Base-by-base conservation (phyloP, 2,329 filamentous ascomycete genomes). In the Sclerotinia spermophila region DNA sequence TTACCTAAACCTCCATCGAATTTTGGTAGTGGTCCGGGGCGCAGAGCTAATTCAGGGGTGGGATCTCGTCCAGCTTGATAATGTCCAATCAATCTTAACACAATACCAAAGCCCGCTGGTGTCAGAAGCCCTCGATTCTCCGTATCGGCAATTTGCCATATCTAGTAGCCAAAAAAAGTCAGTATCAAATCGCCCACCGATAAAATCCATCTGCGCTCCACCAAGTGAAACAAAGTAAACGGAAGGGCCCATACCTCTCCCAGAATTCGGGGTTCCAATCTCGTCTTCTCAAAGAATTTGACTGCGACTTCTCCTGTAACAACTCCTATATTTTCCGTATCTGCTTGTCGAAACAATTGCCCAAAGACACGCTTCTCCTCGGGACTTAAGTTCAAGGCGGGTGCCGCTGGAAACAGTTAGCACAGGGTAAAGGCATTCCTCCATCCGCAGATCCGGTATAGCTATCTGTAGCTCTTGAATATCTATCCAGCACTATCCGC, bases 141-240 rank as follows among this genome's bases (percentile, higher is more conserved):
- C 75, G 89, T 94, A 83, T 99, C 96, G 76, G 96, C 95, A 80
- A 99, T 96, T 83, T 98, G 95, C 96, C 96, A 99, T 86, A 99
- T 98, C 92, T 97, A 68, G 38, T 30, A 17, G 13, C 48, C 11
- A 42, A 60, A 10, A 10, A 67, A 8, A 55, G 27, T 66, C 13
- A 67, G 64, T 21, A 56, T 48, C 5, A 24, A 7, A 27, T 35
- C 30, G 13, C 33, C 40, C 11, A 17, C 11, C 8, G 24, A 35
- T 6, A 38, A 8, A 6, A 1, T 30, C 40, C 33, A 40, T 27
- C 44, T 70, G n/a, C 40, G 55, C 44, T 38, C 42, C 30, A 67
- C 27, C 62, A 35, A 58, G 15, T 15, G 62, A 67, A 61, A 33
- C 38, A 48, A 51, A 59, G 35, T 38, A 42, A 58, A 27, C 42